Percentiles rank a stretch among this genome's conserved stretches.
These are phyloP conservation scores for Tulasnella calospora DNA, from an alignment of 768 basidiomycete species.

Conservation along the genomic window DNA sequence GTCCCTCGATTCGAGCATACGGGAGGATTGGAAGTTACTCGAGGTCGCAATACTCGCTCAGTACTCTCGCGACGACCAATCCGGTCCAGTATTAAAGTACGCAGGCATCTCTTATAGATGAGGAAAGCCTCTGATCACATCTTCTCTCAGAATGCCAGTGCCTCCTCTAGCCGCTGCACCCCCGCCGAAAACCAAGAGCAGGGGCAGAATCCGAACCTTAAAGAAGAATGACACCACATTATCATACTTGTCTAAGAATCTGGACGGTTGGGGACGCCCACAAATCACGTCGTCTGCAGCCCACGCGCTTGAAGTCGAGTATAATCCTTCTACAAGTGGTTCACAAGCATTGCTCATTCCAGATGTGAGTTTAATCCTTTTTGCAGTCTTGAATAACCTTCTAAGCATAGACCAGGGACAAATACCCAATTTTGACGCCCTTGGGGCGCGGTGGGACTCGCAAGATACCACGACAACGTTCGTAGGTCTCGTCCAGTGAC, in stretches of 20 bases:
- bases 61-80: neutral
- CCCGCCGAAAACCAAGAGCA: neutral
- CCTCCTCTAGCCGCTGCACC: neutral
- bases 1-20: neutral
- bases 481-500: neutral
- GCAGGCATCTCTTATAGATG: no score
- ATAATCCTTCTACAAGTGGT: neutral
- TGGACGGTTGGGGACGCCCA: no score
- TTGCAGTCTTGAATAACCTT: neutral
- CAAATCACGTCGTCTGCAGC: neutral
- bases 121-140: neutral
- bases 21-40: neutral
- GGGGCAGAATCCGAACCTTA: neutral
- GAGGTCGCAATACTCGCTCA: neutral
- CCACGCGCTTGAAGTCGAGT: neutral
- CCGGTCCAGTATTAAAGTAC: no score
- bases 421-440: neutral
- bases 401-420: neutral
- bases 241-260: no score
- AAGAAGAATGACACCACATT: no score
- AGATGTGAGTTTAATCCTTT: neutral
- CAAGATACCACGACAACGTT: neutral
- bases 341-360: neutral
- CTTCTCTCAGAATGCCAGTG: neutral
- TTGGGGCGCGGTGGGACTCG: neutral